Evolutionary conservation across 2,329 filamentous ascomycete species (phyloP), one percentile per base, ranked within the genome.

Genomic region (Fusarium odoratissimum): DNA sequence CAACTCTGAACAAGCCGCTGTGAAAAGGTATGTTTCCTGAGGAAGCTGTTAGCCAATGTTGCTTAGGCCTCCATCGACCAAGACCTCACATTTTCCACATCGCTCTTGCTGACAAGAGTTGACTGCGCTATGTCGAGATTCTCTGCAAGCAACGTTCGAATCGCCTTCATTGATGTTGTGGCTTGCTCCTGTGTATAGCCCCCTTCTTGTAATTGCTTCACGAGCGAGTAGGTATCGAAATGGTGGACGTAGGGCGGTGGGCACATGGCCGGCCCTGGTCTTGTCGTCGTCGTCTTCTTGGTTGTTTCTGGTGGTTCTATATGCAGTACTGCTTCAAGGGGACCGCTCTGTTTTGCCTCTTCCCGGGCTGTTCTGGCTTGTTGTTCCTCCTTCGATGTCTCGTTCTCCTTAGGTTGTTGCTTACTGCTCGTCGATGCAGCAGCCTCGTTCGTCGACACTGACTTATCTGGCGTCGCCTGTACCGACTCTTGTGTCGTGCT

Each of bases 141-240:
- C 25, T 91, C 86, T 14, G 92, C 91, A 19, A 99, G 84, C 55
- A 97, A 86, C 6, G 87, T 87, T 28, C 95, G 91, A 62, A 98
- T 91, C 10, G 92, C 94, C 84, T 98, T 98, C 96, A 99, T 99
- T 57, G 94, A 86, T 10, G 91, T 94, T 56, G 95, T 90, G 31
- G 94, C 91, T 82, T 98, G 95, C 1, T 87, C 87, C 48, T 89
- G 86, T 3, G 89, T 90, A 82, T 95, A 98, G 0, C 92, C 92
- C 17, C 91, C 91, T 23, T 91, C 88, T 58, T 91, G 88, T 21
- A 99, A 90, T 76, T 94, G 90, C 78, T 92, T 92, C 21, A 98
- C 96, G 9, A 98, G 88, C 19, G 91, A 91, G 82, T 96, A 99
- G 30, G 92, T 97, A 83, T 99, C 95, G 82, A 99, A 99, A 83